Evolutionary conservation across 495 filamentous ascomycete species (phyloP), one percentile per base, ranked within the genome.

Genomic region (Usnea hakonensis): DNA sequence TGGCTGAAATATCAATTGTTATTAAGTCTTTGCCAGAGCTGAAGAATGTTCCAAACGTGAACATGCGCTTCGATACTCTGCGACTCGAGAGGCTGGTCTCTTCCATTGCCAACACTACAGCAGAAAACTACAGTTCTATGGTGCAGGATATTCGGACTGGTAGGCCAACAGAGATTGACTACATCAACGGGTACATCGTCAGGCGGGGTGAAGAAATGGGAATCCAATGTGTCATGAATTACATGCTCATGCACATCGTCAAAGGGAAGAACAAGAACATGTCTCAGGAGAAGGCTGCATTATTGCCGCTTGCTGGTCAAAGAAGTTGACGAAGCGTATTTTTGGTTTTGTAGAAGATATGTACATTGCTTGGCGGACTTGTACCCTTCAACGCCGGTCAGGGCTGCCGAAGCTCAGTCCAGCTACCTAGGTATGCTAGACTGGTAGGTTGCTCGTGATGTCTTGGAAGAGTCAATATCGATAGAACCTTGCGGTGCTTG

Each of bases 131-230:
- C 41, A 91, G 87, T 68, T 86, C 84, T 4, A 96, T 96, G 91
- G 70, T 90, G 28, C 88, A 91, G 69, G 91, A 96, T 72, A 78
- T 93, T 23, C 71, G 75, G 37, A 72, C 72, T 3, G 78, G 85
- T 5, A 81, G 79, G 68, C 66, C 72, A 57, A 95, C 90, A 3
- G 91, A 95, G 72, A 84, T 96, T 59, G 83, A 87, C 23, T 92
- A 88, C 67, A 82, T 95, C 65, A 96, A 94, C 74, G 92, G 91
- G 19, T 96, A 87, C 73, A 79, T 96, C 36, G 82, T 94, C 46
- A 76, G 75, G 58, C 81, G 83, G 32, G 91, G 85, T 32, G 79
- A 85, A 68, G 85, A 90, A 72, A 64, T 88, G 44, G 86, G 87
- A 16, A 70, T 91, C 8, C 74, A 78, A 55, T 85, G 83, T 64